Evolutionary conservation across 1,284 basidiomycete species (phyloP), one percentile per base, ranked within the genome.

Genomic region (Thelephora terrestris): DNA sequence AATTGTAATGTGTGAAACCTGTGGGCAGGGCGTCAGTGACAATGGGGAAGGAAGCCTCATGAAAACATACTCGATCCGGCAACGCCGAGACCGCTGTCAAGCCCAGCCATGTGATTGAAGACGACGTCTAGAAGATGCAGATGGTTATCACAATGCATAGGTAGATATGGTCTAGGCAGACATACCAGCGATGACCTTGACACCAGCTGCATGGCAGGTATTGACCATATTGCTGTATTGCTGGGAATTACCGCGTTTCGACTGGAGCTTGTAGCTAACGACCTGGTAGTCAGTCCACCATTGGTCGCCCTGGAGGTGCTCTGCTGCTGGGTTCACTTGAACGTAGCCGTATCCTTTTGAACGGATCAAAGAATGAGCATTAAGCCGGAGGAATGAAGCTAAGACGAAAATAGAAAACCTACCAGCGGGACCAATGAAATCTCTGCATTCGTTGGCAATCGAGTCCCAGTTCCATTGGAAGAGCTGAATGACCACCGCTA

Each of bases 231-330:
- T 76, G 35, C 55, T 64, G 55, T 74, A 79, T 52, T 79, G 75
- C 1, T 59, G 44, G 16, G 75, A 67, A 52, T 74, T 67, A 5
- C 79, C 80, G 2, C 76, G 75, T 58, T 81, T 81, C 2, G 75
- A 78, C 1, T 70, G 76, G 44, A 81, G 57, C 25, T 49, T 79
- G 57, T 81, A 81, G 0, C 79, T 80, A 2, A 81, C 79, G 3
- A 78, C 76, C 54, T 83, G 80, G 56, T 83, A 82, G 57, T 81
- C 79, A 1, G 79, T 81, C 79, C 79, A 82, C 79, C 80, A 82
- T 56, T 79, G 69, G 6, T 59, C 20, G 6, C 79, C 78, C 20
- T 60, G 57, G 42, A 76, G 61, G 53, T 74, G 71, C 52, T 77
- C 74, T 45, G 66, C 64, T 4, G 73, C 67, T 3, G 72, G 73